Evolutionary conservation across 1,284 basidiomycete genomes (phyloP).

Genomic region (Leccinum pachyderme): DNA sequence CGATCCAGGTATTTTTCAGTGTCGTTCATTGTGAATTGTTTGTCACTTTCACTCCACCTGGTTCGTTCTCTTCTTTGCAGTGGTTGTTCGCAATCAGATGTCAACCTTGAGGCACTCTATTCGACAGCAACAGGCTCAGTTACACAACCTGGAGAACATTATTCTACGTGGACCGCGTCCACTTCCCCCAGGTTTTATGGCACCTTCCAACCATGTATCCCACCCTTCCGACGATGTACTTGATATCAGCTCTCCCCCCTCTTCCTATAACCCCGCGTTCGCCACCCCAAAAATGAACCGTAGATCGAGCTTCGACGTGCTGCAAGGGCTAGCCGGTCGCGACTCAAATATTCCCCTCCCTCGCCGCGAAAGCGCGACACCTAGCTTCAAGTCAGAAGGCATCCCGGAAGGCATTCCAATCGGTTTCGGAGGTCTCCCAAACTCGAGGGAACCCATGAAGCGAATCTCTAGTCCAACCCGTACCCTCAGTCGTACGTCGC

Average conservation of each 20-base stretch:
- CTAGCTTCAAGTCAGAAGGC: conserved; percentile 45
- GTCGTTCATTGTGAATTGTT: conserved; percentile 22
- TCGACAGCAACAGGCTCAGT: conserved; percentile 72
- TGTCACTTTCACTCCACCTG: conserved; percentile 24
- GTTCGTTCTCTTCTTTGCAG: conserved; percentile 41
- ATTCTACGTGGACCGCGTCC: conserved; percentile 63
- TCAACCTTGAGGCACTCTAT: conserved; percentile 75
- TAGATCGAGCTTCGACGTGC: conserved; percentile 68
- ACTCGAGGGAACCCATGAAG: conserved; percentile 43
- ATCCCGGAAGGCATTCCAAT: conserved; percentile 73
- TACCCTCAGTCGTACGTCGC: conserved; percentile 71
- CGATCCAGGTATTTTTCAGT: conserved; percentile 50
- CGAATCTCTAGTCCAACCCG: conserved; percentile 70
- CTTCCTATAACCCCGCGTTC: conserved; percentile 33
- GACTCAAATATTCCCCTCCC: conserved; percentile 73
- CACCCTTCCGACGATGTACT: conserved; percentile 37
- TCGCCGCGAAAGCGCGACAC: conserved; percentile 42
- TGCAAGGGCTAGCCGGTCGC: conserved; percentile 66
- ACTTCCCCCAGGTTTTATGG: conserved; percentile 44
- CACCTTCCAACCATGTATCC: conserved; percentile 28
- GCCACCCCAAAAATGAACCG: conserved; percentile 49
- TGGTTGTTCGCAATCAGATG: conserved; percentile 69
- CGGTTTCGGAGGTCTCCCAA: conserved; percentile 43
- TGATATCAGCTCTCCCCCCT: conserved; percentile 39
- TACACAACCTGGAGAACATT: conserved; percentile 62